Conservation (phyloP, 495 filamentous ascomycete species). For the Tetracladium marchalianum region DNA sequence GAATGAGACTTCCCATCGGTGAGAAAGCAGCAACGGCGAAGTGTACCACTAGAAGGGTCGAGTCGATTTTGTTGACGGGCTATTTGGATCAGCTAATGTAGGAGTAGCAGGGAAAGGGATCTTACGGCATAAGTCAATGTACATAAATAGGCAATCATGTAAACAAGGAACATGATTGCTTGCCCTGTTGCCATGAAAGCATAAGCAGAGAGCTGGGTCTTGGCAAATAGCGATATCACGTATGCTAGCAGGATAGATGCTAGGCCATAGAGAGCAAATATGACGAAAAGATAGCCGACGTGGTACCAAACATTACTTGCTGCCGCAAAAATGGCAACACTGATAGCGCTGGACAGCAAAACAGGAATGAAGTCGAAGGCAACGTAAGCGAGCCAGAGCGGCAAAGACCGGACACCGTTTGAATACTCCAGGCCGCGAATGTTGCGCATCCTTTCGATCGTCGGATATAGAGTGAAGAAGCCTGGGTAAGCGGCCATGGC, state of each 20-base stretch:
- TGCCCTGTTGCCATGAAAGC: slow-evolving; percentile 68
- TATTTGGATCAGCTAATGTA: too few relatives aligned
- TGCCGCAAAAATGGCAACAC: slow-evolving; percentile 52
- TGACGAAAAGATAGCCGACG: slow-evolving; percentile 63
- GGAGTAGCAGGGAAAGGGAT: too few relatives aligned
- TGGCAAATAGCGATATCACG: slow-evolving; percentile 58
- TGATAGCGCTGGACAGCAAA: slow-evolving; percentile 45
- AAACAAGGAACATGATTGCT: slow-evolving; percentile 62
- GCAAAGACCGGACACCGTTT: slow-evolving; percentile 63
- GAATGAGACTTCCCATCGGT: slow-evolving; percentile 56
- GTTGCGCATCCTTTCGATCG: slow-evolving; percentile 62
- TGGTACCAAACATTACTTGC: slow-evolving; percentile 58
- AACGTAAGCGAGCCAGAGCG: slow-evolving; percentile 71
- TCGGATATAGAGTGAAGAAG: slow-evolving; percentile 82
- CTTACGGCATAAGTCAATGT: slow-evolving; percentile 50
- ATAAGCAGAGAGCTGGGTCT: slow-evolving; percentile 62
- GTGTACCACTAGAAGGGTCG: slow-evolving; percentile 48
- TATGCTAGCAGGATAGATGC: slow-evolving; percentile 63
- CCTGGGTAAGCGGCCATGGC: slow-evolving; percentile 68
- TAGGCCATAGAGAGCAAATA: slow-evolving; percentile 67
- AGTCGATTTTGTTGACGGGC: slow-evolving; percentile 48
- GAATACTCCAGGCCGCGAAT: slow-evolving; percentile 80
- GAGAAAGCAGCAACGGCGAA: slow-evolving; percentile 58
- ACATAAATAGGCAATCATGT: slow-evolving; percentile 63
- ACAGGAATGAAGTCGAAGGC: slow-evolving; percentile 68